These are phyloP conservation scores for Cyberlindnera euphorbiae DNA, from an alignment of 805 yeast species.

Conservation along the genomic window DNA sequence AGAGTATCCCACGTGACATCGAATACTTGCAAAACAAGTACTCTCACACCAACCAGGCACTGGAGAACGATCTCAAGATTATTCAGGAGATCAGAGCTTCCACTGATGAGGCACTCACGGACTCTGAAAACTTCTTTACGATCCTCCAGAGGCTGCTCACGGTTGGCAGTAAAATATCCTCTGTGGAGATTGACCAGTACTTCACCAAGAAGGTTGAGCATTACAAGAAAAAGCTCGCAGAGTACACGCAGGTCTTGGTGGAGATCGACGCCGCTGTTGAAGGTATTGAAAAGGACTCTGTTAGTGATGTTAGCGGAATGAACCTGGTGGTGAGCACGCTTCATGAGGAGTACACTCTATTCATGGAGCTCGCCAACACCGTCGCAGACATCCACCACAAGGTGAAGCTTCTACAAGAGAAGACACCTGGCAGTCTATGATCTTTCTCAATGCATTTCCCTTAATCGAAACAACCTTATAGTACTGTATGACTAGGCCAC, in stretches of 20 bases:
- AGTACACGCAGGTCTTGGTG: slow-evolving; percentile 39
- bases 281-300: slow-evolving; percentile 51
- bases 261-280: slow-evolving; percentile 61
- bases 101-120: slow-evolving; percentile 35
- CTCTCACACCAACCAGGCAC: slow-evolving; percentile 60
- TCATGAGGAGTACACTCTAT: slow-evolving; percentile 61
- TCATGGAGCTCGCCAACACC: slow-evolving; percentile 71
- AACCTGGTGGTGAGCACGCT: slow-evolving; percentile 56
- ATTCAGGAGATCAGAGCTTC: slow-evolving; percentile 41
- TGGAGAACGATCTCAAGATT: slow-evolving; percentile 43
- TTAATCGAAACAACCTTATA: not conserved
- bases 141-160: slow-evolving; percentile 44
- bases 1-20: slow-evolving; percentile 70
- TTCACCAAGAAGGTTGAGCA: slow-evolving; percentile 39
- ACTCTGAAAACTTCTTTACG: slow-evolving; percentile 49
- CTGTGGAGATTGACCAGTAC: slow-evolving; percentile 52
- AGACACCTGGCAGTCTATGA: slow-evolving; percentile 13
- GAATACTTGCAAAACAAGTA: slow-evolving; percentile 57
- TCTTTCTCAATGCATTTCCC: no score
- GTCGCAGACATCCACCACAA: slow-evolving; percentile 66
- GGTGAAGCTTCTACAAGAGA: slow-evolving; percentile 30
- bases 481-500: no score
- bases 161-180: slow-evolving; percentile 55
- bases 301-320: slow-evolving; percentile 37
- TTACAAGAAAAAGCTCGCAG: slow-evolving; percentile 41